phyloP scores from a whole-genome alignment of 257 asterid species.

The Apocynum venetum region DNA sequence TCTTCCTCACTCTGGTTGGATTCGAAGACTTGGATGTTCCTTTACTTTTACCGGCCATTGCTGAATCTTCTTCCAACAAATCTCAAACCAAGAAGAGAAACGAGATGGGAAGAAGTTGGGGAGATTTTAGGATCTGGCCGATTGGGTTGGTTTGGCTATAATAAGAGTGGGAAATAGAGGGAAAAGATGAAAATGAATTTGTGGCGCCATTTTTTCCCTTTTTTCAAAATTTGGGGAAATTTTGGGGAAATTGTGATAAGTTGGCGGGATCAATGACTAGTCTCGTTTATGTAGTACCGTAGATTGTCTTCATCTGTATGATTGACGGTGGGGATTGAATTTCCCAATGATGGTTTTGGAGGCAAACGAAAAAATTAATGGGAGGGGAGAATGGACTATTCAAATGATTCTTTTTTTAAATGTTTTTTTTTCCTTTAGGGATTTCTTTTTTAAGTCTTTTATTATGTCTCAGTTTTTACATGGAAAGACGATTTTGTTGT shows the following conservation, averaged over 20 bases:
- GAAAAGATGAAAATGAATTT: constrained; percentile 5
- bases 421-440: too few species aligned
- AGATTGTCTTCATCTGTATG: background rate
- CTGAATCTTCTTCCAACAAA: background rate
- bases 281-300: background rate
- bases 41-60: constrained; percentile 15
- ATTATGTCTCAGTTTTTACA: too few species aligned
- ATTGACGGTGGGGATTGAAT: background rate
- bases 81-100: background rate
- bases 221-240: too few species aligned
- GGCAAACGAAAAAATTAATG: too few species aligned
- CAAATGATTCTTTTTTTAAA: too few species aligned
- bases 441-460: too few species aligned
- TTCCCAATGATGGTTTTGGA: too few species aligned
- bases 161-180: background rate
- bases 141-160: background rate
- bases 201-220: constrained; percentile 8
- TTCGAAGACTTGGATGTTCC: constrained; percentile 10
- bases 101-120: background rate
- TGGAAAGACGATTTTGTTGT: too few species aligned
- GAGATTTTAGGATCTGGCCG: background rate
- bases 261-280: constrained; percentile 10
- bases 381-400: too few species aligned
- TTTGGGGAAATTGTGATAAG: background rate
- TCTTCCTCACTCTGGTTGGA: constrained; percentile 11